Evolutionary conservation across 345 rosid species (phyloP).

Genomic region (Mercurialis annua): DNA sequence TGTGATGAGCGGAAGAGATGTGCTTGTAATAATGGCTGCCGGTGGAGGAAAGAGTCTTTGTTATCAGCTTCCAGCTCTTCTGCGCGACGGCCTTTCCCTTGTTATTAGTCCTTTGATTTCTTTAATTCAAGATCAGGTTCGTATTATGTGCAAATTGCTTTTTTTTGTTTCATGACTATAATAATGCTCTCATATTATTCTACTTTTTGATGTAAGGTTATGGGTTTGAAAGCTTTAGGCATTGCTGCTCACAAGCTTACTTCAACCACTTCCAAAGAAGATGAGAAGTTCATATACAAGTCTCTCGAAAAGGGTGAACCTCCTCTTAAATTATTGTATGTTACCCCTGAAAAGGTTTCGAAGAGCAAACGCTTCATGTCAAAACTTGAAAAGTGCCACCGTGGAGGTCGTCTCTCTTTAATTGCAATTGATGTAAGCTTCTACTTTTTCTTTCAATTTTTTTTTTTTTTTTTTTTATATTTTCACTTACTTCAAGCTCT

Average conservation of each 20-base stretch:
- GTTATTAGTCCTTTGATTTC: conserved; percentile 95
- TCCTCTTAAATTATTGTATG: conserved; percentile 74
- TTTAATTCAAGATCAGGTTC: conserved; percentile 92
- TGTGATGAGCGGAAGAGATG: conserved; percentile 76
- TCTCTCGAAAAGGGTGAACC: conserved; percentile 92
- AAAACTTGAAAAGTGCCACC: conserved; percentile 90
- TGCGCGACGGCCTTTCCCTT: conserved; percentile 65
- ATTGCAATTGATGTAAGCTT: conserved; percentile 80
- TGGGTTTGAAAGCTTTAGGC: conserved; percentile 85
- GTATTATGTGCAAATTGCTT: neutral
- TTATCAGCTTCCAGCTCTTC: conserved; percentile 89
- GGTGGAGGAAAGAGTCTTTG: conserved; percentile 99
- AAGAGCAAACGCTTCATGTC: conserved; percentile 99
- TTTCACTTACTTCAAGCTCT: conserved; percentile 7
- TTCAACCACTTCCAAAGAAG: conserved; percentile 80
- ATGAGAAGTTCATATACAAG: conserved; percentile 84
- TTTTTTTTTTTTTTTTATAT: no score
- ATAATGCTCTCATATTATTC: no score
- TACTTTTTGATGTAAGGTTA: conserved; percentile 45
- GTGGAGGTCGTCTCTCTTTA: conserved; percentile 68
- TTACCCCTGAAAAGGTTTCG: conserved; percentile 91
- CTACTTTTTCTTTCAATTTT: conserved; percentile 6
- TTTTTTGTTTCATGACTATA: neutral
- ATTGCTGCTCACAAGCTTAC: conserved; percentile 83
- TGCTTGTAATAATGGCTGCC: conserved; percentile 93